phyloP scores from a whole-genome alignment of 2,329 filamentous ascomycete genomes.

The Stemphylium beticola region DNA sequence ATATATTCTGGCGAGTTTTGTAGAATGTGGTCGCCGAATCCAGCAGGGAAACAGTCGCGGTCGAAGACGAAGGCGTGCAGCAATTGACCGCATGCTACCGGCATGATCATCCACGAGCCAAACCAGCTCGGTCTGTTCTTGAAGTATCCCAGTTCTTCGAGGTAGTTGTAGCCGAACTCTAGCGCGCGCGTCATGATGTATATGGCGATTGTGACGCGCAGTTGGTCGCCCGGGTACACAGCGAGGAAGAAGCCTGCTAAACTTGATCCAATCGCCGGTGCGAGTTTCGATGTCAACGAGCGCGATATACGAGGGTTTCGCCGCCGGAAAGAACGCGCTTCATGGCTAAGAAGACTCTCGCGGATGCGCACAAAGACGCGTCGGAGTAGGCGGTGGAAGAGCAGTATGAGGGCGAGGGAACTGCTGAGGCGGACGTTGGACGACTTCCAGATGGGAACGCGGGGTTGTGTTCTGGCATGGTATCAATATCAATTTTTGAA shows the following conservation, averaged over 20 bases:
- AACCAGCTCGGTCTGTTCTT: conserved; percentile 72
- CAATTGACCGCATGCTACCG: conserved; percentile 56
- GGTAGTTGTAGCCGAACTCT: conserved; percentile 84
- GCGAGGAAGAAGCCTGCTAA: conserved; percentile 83
- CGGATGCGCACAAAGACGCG: conserved; percentile 86
- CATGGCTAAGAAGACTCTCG: conserved; percentile 76
- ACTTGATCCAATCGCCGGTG: conserved; percentile 89
- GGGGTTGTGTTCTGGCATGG: conserved; percentile 43
- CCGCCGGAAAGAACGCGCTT: conserved; percentile 78
- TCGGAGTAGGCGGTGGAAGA: conserved; percentile 87
- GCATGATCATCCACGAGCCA: conserved; percentile 60
- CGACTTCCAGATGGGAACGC: conserved; percentile 57
- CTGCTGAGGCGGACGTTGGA: conserved; percentile 78
- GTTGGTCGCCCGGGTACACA: conserved; percentile 71
- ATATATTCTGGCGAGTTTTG: conserved; percentile 79
- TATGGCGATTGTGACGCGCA: conserved; percentile 81
- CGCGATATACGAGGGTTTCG: conserved; percentile 80
- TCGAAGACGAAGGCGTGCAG: conserved; percentile 60
- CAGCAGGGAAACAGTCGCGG: conserved; percentile 59
- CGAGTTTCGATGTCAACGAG: conserved; percentile 80
- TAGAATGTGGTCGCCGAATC: conserved; percentile 70
- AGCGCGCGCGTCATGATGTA: conserved; percentile 80
- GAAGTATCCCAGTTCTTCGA: conserved; percentile 72
- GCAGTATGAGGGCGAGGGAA: conserved; percentile 82
- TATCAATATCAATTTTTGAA: not conserved